Evolutionary conservation across 306 rosid species (phyloP).

Genomic region (Quercus parvula): DNA sequence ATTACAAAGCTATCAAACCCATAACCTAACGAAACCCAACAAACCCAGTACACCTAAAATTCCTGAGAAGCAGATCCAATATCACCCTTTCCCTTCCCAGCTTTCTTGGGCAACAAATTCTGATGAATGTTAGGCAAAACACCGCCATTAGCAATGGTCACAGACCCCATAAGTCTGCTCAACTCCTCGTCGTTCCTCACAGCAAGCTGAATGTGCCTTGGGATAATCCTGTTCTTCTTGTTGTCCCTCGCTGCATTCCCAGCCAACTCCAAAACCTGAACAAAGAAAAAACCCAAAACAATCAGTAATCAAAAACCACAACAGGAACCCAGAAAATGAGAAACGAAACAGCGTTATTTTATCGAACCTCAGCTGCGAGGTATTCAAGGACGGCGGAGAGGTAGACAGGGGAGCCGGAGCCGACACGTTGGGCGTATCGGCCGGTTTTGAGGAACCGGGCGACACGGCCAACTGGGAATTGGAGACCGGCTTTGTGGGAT

Average conservation of each 20-base stretch:
- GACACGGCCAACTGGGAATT: conserved; percentile 84
- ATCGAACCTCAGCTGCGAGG: conserved; percentile 74
- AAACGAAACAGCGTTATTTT: neutral
- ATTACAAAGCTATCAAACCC: conserved; percentile 14
- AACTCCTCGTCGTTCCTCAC: conserved; percentile 88
- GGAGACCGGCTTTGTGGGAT: conserved; percentile 81
- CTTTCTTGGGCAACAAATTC: conserved; percentile 68
- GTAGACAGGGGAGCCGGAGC: conserved; percentile 78
- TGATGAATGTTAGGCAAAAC: conserved; percentile 70
- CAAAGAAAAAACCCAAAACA: neutral
- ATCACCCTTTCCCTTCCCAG: conserved; percentile 75
- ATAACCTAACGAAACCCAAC: neutral
- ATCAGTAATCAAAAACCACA: neutral
- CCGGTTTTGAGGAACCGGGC: conserved; percentile 76
- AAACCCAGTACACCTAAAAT: conserved; percentile 35
- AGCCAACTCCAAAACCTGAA: conserved; percentile 74
- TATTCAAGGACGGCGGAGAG: conserved; percentile 89
- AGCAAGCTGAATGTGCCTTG: conserved; percentile 87
- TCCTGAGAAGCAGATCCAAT: conserved; percentile 84
- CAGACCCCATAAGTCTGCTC: conserved; percentile 75
- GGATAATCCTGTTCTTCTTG: conserved; percentile 84
- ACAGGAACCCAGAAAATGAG: too few species aligned
- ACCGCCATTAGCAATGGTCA: conserved; percentile 75
- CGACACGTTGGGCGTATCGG: conserved; percentile 69
- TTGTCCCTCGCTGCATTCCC: conserved; percentile 92